Evolutionary conservation across 257 asterid species (phyloP).

Genomic region (Fraxinus anomala): DNA sequence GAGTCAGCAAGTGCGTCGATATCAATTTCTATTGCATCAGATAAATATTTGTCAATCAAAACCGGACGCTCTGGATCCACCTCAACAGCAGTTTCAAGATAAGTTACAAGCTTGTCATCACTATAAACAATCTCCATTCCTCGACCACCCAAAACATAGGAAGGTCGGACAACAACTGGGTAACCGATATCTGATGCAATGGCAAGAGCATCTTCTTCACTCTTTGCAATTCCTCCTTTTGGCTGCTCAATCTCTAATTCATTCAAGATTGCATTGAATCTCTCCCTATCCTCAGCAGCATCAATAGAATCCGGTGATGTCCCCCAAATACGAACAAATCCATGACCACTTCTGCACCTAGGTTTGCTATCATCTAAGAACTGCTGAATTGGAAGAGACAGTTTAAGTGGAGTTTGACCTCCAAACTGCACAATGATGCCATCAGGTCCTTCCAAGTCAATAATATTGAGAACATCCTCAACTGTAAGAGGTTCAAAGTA

Average conservation of each 20-base stretch:
- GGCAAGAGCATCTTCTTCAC: constrained; percentile 84
- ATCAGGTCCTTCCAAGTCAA: constrained; percentile 93
- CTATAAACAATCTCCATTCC: constrained; percentile 98
- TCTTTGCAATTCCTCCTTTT: constrained; percentile 92
- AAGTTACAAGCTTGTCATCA: constrained; percentile 76
- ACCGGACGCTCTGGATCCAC: constrained; percentile 99
- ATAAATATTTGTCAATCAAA: constrained; percentile 75
- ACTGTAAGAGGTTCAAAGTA: constrained; percentile 96
- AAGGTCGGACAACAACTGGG: constrained; percentile 96
- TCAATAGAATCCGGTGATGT: constrained; percentile 95
- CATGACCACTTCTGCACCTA: constrained; percentile 61
- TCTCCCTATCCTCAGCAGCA: constrained; percentile 95
- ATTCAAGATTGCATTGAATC: constrained; percentile 77
- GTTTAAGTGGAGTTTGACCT: constrained; percentile 92
- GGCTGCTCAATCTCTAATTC: constrained; percentile 95
- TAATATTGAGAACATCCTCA: constrained; percentile 87
- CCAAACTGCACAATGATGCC: constrained; percentile 98
- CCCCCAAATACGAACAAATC: constrained; percentile 89
- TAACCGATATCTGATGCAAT: constrained; percentile 90
- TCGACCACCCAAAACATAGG: constrained; percentile 96
- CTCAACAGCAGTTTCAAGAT: constrained; percentile 87
- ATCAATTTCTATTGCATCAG: constrained; percentile 92
- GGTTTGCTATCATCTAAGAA: constrained; percentile 68
- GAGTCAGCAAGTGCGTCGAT: constrained; percentile 79
- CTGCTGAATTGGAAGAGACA: constrained; percentile 80